Base-by-base conservation (phyloP, 2,329 filamentous ascomycete species). In the Calonectria multiphialidica region DNA sequence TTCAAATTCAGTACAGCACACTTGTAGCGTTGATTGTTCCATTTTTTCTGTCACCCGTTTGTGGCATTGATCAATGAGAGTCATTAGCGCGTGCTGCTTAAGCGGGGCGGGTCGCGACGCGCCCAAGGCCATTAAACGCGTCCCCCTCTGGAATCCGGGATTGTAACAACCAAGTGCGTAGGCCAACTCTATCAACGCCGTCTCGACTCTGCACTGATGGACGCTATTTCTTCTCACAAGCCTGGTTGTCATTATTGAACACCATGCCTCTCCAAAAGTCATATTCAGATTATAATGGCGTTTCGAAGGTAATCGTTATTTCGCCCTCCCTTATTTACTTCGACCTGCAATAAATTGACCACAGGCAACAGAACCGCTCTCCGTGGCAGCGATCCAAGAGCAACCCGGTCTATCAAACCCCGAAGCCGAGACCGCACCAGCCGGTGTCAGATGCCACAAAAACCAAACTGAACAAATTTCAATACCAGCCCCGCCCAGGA, bases 391-490 rank as follows among this genome's bases (percentile, higher is more conserved):
- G 89, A 77, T 87, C 88, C 35, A 88, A 86, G 75, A 90, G 87
- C 79, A 85, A 90, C 78, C 86, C 88, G 6, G 80, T 83, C 55
- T 82, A 81, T 47, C 80, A 83, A 68, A 81, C 81, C 23, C 82
- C 82, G 44, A 82, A 78, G 40, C 65, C 83, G 13, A 84, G 82
- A 44, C 81, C 86, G 45, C 81, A 88, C 8, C 84, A 86, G 37
- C 87, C 88, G 21, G 85, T 91, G 15, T 92, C 91, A 45, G 86
- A 89, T 37, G 85, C 85, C 10, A 91, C 91, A 13, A 92, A 90
- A 79, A 89, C 85, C 74, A 93, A 92, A 77, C 85, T 93, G 37
- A 89, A 88, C 78, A 89, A 90, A 68, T 92, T 91, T 74, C 84
- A 86, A 64, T 84, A 86, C 16, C 80, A 83, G 9, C 73, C 78